Evolutionary conservation across 2,329 filamentous ascomycete species (phyloP), one percentile per base, ranked within the genome.

Genomic region (Xylariaceae sp.): DNA sequence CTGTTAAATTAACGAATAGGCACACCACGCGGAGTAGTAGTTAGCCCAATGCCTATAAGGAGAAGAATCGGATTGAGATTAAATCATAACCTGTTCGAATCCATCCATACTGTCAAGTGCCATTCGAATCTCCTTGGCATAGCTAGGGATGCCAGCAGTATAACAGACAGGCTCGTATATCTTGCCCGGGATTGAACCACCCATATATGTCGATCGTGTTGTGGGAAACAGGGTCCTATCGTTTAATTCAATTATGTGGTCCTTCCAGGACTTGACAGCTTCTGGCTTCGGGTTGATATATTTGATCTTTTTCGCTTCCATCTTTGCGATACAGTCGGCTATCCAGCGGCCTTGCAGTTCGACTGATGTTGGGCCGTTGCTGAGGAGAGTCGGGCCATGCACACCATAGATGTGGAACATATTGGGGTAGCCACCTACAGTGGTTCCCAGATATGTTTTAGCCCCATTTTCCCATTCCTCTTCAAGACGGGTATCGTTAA

Each of bases 281-380:
- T 80, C 76, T 0, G 57, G 30, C 30, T 73, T 77, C 0, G 80
- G 73, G 53, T 84, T 75, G 49, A 85, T 76, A 47, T 77, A 79
- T 59, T 75, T 77, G 64, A 83, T 71, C 1, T 67, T 64, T 33
- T 79, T 70, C 1, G 61, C 58, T 58, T 74, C 66, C 58, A 83
- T 78, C 64, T 81, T 75, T 29, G 72, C 67, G 48, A 86, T 80
- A 36, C 67, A 65, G 40, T 81, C 76, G 13, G 73, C 71, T 49
- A 85, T 78, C 81, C 80, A 85, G 0, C 79, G 71, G 2, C 81
- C 82, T 60, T 86, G 83, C 1, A 81, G 62, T 56, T 84, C 80
- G 6, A 80, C 75, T 1, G 72, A 76, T 0, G 77, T 75, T 0
- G 84, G 83, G 0, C 82, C 83, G 59, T 85, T 86, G 62, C 73